A percentile compares a stretch with the other conserved stretches of the same genome.
phyloP scores from a whole-genome alignment of 2,329 filamentous ascomycete genomes.

The Colletotrichum godetiae region DNA sequence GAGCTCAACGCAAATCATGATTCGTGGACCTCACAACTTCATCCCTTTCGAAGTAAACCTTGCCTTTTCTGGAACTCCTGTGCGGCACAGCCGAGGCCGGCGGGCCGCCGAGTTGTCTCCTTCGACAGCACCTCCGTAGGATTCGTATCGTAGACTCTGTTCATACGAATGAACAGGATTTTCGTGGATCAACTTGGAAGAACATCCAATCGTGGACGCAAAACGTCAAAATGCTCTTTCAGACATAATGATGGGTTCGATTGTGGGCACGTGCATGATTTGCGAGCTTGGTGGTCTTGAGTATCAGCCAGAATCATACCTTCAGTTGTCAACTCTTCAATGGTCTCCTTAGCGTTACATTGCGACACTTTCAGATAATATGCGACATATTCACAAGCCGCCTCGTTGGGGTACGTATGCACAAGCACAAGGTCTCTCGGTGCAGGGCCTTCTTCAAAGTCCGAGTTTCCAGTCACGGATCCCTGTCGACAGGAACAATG shows the following conservation, averaged over 20 bases:
- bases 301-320: background rate
- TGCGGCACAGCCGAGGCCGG: background rate
- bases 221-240: no score
- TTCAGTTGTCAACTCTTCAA: no score
- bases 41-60: background rate
- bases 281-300: background rate
- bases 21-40: background rate
- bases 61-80: background rate
- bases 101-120: background rate
- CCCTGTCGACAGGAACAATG: background rate
- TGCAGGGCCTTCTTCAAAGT: background rate
- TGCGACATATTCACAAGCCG: background rate
- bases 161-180: background rate
- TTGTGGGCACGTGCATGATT: background rate
- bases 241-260: no score
- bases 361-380: background rate
- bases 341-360: background rate
- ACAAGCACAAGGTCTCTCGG: background rate
- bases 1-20: background rate
- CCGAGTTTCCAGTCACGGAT: background rate
- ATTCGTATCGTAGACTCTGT: background rate
- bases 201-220: background rate
- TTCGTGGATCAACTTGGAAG: background rate
- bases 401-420: background rate
- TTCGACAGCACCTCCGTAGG: background rate